Base-by-base conservation (phyloP, 2,329 filamentous ascomycete genomes). In the Aureobasidium sp. region DNA sequence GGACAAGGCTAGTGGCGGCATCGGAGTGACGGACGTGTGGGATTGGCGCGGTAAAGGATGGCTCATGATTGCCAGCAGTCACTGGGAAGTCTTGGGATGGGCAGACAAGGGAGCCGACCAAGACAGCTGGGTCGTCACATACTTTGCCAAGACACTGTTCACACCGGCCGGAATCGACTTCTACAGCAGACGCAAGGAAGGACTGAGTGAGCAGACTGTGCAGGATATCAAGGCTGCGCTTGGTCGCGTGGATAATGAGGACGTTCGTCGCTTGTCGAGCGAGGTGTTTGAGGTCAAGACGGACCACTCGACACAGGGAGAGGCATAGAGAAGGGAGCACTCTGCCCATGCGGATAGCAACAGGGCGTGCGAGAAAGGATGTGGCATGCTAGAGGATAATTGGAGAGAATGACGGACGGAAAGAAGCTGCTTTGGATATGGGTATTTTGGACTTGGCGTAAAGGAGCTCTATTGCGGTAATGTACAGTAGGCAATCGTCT, bases 1-100 rank as follows among this genome's bases (percentile, higher is more conserved):
- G 61, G 89, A 92, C 73, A 82, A 75, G 48, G 76, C 76, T 1
- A 73, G 76, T 10, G 65, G 68, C 5, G 68, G 70, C 0, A 63
- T 66, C 4, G 64, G 67, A 11, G 49, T 67, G 16, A 67, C 69
- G 51, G 78, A 74, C 32, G 77, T 75, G 39, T 89, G 88, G 85
- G 80, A 87, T 67, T 96, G 91, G 91, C 80, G 89, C 50, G 91
- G 91, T 9, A 89, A 85, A 68, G 88, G 90, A 9, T 83, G 81
- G 82, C 74, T 96, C 64, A 82, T 81, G 71, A 85, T 93, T 66
- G 87, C 89, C 30, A 82, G 79, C 16, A 87, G 83, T 49, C 85
- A 90, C 69, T 96, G 91, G 91, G 89, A 96, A 78, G 76, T 94
- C 2, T 74, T 95, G 21, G 90, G 87, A 3, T 92, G 84, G 79